Evolutionary conservation across 495 filamentous ascomycete genomes (phyloP).

Genomic region (Penicillium coffeae): DNA sequence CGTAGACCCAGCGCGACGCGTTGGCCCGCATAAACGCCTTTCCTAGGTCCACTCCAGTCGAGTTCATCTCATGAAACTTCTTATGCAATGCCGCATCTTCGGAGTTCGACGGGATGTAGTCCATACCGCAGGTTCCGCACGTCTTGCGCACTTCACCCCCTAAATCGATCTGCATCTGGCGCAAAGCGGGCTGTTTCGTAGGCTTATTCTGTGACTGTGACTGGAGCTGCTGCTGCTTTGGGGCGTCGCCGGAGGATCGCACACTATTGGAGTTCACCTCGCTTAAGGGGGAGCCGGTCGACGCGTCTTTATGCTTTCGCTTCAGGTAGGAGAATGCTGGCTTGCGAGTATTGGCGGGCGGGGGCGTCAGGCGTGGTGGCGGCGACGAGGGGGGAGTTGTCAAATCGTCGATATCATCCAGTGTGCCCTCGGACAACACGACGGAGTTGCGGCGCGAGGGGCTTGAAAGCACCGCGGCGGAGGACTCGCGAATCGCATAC

Average conservation of each 20-base stretch:
- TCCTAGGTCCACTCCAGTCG: conserved; percentile 60
- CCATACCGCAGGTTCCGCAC: conserved; percentile 67
- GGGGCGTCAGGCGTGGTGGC: conserved; percentile 53
- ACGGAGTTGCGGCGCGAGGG: conserved; percentile 46
- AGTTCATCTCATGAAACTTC: conserved; percentile 65
- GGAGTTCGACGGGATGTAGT: conserved; percentile 62
- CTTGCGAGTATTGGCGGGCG: conserved; percentile 52
- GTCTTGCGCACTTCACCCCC: conserved; percentile 55
- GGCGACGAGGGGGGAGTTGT: conserved; percentile 51
- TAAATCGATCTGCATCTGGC: conserved; percentile 66
- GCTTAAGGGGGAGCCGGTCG: conserved; percentile 39
- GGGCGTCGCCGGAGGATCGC: conserved; percentile 37
- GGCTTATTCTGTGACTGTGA: conserved; percentile 6
- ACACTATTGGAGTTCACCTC: conserved; percentile 52
- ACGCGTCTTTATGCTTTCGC: conserved; percentile 44
- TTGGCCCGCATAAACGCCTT: conserved; percentile 50
- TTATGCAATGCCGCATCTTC: conserved; percentile 64
- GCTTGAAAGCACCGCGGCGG: conserved; percentile 47
- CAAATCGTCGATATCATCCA: conserved; percentile 44
- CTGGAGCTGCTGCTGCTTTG: conserved; percentile 22
- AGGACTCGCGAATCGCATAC: conserved; percentile 48
- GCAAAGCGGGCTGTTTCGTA: conserved; percentile 40
- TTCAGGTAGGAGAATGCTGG: conserved; percentile 52
- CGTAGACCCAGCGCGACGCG: conserved; percentile 44
- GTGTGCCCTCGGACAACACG: conserved; percentile 43